Conservation (phyloP, 2,329 filamentous ascomycete genomes). For the Monascus ruber region DNA sequence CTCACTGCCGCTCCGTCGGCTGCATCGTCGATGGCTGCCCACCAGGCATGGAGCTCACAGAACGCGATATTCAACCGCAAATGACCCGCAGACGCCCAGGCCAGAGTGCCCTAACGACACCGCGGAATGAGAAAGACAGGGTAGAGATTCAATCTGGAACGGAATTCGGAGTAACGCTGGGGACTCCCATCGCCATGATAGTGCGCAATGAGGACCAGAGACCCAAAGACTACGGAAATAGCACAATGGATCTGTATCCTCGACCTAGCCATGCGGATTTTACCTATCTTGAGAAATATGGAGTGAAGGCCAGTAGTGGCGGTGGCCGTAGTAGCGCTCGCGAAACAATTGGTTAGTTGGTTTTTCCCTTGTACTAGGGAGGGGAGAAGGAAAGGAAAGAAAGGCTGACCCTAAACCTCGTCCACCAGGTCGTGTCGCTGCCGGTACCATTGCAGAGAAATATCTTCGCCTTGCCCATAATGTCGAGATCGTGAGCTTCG, state of each 20-base stretch:
- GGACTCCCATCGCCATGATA: slow-evolving; percentile 77
- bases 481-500: slow-evolving; percentile 85
- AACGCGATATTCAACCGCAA: slow-evolving; percentile 85
- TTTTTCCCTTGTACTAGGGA: neutral
- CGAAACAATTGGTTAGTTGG: slow-evolving; percentile 69
- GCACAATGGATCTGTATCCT: slow-evolving; percentile 85
- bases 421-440: slow-evolving; percentile 60
- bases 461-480: slow-evolving; percentile 71
- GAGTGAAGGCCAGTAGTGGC: slow-evolving; percentile 79
- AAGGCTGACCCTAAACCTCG: neutral
- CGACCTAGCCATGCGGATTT: slow-evolving; percentile 89
- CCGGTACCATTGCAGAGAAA: slow-evolving; percentile 86
- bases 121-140: slow-evolving; percentile 80
- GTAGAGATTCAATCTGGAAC: slow-evolving; percentile 90
- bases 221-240: slow-evolving; percentile 79
- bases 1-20: slow-evolving; percentile 83
- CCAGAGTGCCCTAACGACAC: slow-evolving; percentile 81
- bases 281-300: slow-evolving; percentile 96
- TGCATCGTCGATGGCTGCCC: slow-evolving; percentile 92
- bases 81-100: slow-evolving; percentile 84
- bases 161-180: slow-evolving; percentile 79
- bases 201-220: slow-evolving; percentile 89
- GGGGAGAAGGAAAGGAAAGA: no score
- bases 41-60: slow-evolving; percentile 73
- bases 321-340: slow-evolving; percentile 85